Percentiles rank a stretch among this genome's conserved stretches.
Evolutionary conservation across 345 rosid species (phyloP).

Genomic region (Populus nigra): DNA sequence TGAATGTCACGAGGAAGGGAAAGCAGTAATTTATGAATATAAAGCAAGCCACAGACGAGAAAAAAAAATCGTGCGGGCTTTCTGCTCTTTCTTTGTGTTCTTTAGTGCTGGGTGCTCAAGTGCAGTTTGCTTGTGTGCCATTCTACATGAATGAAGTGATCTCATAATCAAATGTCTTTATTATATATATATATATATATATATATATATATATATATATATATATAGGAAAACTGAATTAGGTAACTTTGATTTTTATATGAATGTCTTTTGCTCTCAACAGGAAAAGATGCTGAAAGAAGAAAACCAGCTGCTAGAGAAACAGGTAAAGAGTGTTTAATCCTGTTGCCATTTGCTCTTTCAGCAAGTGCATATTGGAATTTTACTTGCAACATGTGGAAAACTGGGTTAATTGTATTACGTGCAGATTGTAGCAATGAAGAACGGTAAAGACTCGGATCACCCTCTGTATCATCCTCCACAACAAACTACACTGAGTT

Average conservation of each 20-base stretch:
- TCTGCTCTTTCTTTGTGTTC: not conserved
- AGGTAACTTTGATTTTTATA: not conserved
- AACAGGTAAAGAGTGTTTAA: conserved; percentile 29
- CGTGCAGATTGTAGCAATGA: conserved; percentile 23
- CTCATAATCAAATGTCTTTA: not conserved
- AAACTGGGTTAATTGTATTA: not conserved
- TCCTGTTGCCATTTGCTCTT: not conserved
- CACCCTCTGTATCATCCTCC: not conserved
- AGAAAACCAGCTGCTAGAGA: conserved; percentile 33
- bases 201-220: too few relatives aligned
- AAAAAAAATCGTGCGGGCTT: not conserved
- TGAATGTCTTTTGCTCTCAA: not conserved
- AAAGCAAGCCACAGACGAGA: not conserved
- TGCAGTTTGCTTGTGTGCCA: not conserved
- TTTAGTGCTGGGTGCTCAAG: not conserved
- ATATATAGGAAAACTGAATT: not conserved
- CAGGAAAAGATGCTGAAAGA: conserved; percentile 37
- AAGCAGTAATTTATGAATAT: not conserved
- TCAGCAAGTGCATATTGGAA: not conserved
- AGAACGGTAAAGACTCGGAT: not conserved
- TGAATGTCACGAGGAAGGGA: too few relatives aligned
- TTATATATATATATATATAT: too few relatives aligned
- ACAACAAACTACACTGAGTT: conserved; percentile 9
- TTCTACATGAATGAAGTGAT: not conserved
- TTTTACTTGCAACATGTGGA: not conserved